Percentiles rank a stretch among this genome's conserved stretches.
phyloP scores from a whole-genome alignment of 306 rosid species.

The Aeschynomene evenia region DNA sequence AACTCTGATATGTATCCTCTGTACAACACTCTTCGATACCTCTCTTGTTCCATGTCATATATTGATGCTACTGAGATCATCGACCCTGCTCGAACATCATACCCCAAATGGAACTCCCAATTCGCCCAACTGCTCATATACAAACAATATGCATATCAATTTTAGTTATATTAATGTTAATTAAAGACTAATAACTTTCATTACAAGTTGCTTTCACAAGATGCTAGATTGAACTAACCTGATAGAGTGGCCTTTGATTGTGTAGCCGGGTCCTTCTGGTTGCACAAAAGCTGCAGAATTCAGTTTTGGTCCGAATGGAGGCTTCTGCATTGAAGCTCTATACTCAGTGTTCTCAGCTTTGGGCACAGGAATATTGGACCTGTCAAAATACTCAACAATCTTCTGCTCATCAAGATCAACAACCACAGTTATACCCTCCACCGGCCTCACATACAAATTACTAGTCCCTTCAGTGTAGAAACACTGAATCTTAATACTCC shows the following conservation, averaged over 20 bases:
- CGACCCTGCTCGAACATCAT: constrained; percentile 47
- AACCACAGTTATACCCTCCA: constrained; percentile 26
- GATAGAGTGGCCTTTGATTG: constrained; percentile 26
- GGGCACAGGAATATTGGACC: constrained; percentile 10
- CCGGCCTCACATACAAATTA: constrained; percentile 24
- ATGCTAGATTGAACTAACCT: constrained; percentile 26
- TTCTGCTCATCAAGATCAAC: constrained; percentile 28
- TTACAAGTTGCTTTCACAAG: too few relatives aligned
- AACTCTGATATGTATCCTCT: constrained; percentile 56
- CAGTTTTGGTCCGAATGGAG: constrained; percentile 34
- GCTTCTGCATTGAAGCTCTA: constrained; percentile 19
- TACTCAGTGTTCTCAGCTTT: constrained; percentile 32
- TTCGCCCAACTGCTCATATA: constrained; percentile 70
- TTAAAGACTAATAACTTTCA: too few relatives aligned
- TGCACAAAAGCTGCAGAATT: not conserved
- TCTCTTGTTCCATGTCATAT: constrained; percentile 38
- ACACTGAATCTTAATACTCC: constrained; percentile 20
- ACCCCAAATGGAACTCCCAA: constrained; percentile 43
- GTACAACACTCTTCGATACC: constrained; percentile 42
- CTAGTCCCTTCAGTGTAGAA: not conserved
- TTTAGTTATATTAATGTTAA: too few relatives aligned
- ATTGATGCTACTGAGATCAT: constrained; percentile 53
- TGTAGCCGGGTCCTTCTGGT: constrained; percentile 27
- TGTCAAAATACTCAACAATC: constrained; percentile 18
- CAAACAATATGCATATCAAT: too few relatives aligned